phyloP scores from a whole-genome alignment of 495 filamentous ascomycete species.

The Neurospora sp. region DNA sequence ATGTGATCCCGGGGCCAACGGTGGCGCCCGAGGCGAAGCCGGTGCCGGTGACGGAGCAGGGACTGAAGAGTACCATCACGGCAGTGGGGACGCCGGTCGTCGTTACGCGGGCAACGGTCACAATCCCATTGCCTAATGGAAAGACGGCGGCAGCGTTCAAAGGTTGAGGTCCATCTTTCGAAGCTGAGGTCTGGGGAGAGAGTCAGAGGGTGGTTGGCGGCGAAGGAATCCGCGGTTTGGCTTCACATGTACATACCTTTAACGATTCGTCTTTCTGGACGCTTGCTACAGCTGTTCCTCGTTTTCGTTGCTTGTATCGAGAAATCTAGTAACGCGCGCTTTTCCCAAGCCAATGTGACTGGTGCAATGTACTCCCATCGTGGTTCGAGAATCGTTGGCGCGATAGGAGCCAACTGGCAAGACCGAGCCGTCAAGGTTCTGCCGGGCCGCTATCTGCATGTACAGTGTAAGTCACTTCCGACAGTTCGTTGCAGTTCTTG shows the following conservation, averaged over 20 bases:
- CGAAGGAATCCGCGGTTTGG: not conserved
- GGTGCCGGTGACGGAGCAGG: conserved; percentile 8
- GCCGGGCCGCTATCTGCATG: not conserved
- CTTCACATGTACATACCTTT: not conserved
- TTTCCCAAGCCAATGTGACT: not conserved
- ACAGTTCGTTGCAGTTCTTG: not conserved
- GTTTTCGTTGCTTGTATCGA: not conserved
- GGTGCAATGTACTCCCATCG: not conserved
- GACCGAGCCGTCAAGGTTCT: not conserved
- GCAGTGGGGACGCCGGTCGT: conserved; percentile 16
- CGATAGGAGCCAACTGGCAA: not conserved
- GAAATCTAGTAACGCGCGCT: not conserved
- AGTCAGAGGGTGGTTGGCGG: not conserved
- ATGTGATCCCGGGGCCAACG: conserved; percentile 43
- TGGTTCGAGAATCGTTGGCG: not conserved
- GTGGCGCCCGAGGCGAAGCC: conserved; percentile 28
- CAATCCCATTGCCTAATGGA: conserved; percentile 6
- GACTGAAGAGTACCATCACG: conserved; percentile 2
- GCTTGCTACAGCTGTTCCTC: fast-evolving
- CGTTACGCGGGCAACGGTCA: conserved; percentile 11
- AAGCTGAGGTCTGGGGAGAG: not conserved
- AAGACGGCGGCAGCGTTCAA: not conserved
- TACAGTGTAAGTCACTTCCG: not conserved
- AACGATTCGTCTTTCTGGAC: not conserved
- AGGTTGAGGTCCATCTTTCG: not conserved